Percentiles rank a stretch among this genome's conserved stretches.
phyloP scores from a whole-genome alignment of 352 stramenopile genomes.

The Phytophthora kernoviae region DNA sequence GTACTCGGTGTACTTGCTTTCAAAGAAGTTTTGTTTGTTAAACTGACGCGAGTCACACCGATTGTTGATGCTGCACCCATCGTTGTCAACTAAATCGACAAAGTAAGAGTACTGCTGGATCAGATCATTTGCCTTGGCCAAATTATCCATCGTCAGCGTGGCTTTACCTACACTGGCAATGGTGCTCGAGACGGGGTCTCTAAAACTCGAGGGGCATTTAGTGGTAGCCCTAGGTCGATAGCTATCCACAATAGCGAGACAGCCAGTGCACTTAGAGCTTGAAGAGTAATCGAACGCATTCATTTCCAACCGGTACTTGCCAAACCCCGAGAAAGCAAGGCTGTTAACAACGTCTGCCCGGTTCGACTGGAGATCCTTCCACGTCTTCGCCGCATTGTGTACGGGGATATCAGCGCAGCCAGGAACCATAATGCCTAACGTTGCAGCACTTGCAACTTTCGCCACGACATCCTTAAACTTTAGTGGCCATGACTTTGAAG shows the following conservation, averaged over 20 bases:
- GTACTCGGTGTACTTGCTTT: constrained; percentile 24
- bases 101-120: constrained; percentile 48
- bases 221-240: constrained; percentile 46
- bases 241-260: constrained; percentile 53
- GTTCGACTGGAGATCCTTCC: constrained; percentile 54
- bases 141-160: constrained; percentile 33
- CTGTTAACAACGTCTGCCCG: constrained; percentile 40
- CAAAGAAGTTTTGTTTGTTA: constrained; percentile 48
- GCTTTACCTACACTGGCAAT: constrained; percentile 3
- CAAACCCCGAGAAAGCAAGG: constrained; percentile 44
- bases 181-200: constrained; percentile 22
- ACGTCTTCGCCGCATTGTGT: constrained; percentile 35
- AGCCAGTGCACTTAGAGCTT: constrained; percentile 46
- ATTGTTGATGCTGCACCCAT: constrained; percentile 46
- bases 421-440: constrained; percentile 16
- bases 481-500: constrained; percentile 16
- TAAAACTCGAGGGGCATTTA: constrained; percentile 41
- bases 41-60: constrained; percentile 54
- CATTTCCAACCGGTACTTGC: constrained; percentile 56
- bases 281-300: constrained; percentile 54
- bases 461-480: constrained; percentile 22
- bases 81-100: constrained; percentile 43
- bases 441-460: constrained; percentile 12
- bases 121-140: constrained; percentile 32
- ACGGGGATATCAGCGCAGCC: constrained; percentile 7